Base-by-base conservation (phyloP, 2,329 filamentous ascomycete genomes). In the Esteya vermicola region DNA sequence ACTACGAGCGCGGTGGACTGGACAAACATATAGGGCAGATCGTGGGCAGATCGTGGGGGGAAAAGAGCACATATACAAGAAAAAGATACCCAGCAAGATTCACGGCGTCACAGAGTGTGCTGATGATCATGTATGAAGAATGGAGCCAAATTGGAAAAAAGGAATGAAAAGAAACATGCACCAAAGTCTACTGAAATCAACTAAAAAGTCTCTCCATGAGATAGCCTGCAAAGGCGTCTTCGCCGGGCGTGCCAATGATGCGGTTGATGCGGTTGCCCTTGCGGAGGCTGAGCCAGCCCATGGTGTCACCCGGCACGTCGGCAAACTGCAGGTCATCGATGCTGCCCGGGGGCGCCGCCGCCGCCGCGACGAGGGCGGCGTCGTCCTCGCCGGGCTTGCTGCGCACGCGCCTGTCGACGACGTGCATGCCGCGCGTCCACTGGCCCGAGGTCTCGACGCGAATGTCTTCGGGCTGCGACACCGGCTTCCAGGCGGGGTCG, bases 381-480 rank as follows among this genome's bases (percentile, higher is more conserved):
- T 25, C 23, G 3, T 48, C 43, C 45, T 65, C 63, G 10, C 60
- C 67, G 6, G 65, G 66, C 53, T 75, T 74, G 46, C 62, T 65
- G 40, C 75, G 62, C 28, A 62, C 60, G 33, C 91, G 71, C 27
- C 76, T 69, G 64, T 98, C 91, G 31, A 86, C 66, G 25, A 96
- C 70, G 53, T 86, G 88, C 78, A 91, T 88, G 2, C 91, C 89
- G 42, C 85, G 70, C 34, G 88, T 93, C 91, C 91, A 98, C 63
- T 96, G 91, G 2, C 89, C 91, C 3, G 73, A 64, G 0, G 86
- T 93, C 62, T 98, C 91, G 31, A 98, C 67, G 18, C 91, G 72
- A 41, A 98, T 80, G 56, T 98, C 91, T 57, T 93, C 81, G 0
- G 67, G 75, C 42, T 69, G 64, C 13, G 63, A 57, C 2, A 71